These are phyloP conservation scores for Yamadazyma olivae DNA, from an alignment of 805 yeast species.

Conservation along the genomic window DNA sequence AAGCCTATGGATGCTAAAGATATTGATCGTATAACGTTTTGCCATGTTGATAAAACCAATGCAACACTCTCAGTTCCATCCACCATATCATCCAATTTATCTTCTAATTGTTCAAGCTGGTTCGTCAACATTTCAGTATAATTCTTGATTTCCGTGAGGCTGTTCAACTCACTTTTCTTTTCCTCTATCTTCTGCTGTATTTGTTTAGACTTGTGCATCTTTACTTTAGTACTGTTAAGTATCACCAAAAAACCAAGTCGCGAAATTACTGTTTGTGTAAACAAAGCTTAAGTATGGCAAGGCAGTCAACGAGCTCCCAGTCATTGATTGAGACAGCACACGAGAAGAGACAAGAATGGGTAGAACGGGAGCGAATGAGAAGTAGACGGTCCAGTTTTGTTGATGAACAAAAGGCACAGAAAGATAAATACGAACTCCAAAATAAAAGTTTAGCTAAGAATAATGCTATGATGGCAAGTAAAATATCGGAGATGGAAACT, in stretches of 20 bases:
- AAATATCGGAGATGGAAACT: constrained; percentile 51
- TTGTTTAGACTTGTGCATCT: constrained; percentile 9
- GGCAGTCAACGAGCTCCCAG: constrained; percentile 17
- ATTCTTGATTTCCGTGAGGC: constrained; percentile 44
- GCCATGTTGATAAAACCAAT: constrained; percentile 62
- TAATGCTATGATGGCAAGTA: constrained; percentile 51
- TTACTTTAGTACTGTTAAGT: not conserved
- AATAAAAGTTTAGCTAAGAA: constrained; percentile 60
- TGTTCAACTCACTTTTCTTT: constrained; percentile 50
- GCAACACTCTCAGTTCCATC: constrained; percentile 63
- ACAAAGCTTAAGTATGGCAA: constrained; percentile 14
- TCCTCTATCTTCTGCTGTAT: constrained; percentile 34
- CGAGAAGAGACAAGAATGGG: constrained; percentile 3
- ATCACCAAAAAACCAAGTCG: not conserved
- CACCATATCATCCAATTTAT: constrained; percentile 45
- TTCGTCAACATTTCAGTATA: constrained; percentile 44
- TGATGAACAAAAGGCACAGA: too few species aligned
- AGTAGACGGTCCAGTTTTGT: not conserved
- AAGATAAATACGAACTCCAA: constrained; percentile 3
- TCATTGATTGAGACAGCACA: constrained; percentile 14
- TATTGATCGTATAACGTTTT: constrained; percentile 55
- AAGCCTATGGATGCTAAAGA: constrained; percentile 58
- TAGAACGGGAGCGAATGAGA: not conserved
- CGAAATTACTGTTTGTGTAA: constrained; percentile 7
- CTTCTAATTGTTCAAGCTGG: constrained; percentile 48